Base-by-base conservation (phyloP, 305 asterid species). In the Fraxinus platypoda region DNA sequence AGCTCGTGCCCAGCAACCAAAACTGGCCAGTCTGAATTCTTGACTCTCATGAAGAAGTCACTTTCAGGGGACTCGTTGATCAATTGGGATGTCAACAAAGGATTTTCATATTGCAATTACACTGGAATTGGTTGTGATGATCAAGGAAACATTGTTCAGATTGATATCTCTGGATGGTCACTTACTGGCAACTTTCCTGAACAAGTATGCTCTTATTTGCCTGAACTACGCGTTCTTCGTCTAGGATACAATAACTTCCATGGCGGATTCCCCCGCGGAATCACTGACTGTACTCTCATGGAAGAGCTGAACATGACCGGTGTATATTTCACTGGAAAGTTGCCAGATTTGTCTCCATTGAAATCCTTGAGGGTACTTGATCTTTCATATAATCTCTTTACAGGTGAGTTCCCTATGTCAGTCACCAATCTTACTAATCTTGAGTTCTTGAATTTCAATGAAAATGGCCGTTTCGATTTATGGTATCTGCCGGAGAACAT, bases 291-390 rank as follows among this genome's bases (percentile, higher is more conserved):
- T 78, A 84, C 93, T 13, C 71, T 75, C 85, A 38, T 95, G 82
- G 88, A 90, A 76, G 95, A 89, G 75, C 91, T 95, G 37, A 89
- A 90, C 75, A 83, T 89, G 88, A 91, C 74, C 84, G 43, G 78
- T 23, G 8, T 82, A 2, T 26, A 85, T 59, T 87, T 89, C 79
- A 83, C 87, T 0, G 99, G 98, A 6, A 33, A 83, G 2, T 31
- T 94, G 35, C 98, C 99, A 1, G 94, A 95, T 64, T 90, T 95
- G 41, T 91, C 99, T 15, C 87, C 88, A n/a, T 43, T 95, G 82
- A 78, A 75, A 8, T 87, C 90, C 28, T 41, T 95, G 75, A 85
- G 72, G 77, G 7, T 87, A 9, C 91, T 95, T 8, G 97, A 95
- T 64, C 92, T 95, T 59, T 95, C 99, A 0, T 38, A 81, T 38